Evolutionary conservation across 192 early-diverging fungal genomes (phyloP), one percentile per base, ranked within the genome.

Genomic region (Spinellus fusiger): DNA sequence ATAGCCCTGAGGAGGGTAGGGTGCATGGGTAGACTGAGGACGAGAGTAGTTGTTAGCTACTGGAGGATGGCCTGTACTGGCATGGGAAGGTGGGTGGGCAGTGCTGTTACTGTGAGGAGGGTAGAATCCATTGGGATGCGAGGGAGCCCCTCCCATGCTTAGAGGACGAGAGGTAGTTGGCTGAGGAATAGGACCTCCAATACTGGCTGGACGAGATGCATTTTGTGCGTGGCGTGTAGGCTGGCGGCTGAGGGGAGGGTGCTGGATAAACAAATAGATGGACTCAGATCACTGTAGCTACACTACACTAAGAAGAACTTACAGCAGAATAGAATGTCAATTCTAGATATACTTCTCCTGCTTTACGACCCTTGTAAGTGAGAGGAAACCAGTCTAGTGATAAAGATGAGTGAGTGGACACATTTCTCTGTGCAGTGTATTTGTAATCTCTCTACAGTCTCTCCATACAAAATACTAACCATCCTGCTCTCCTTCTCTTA

Each of bases 261-360:
- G 31, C 58, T 67, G n/a, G n/a, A n/a, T n/a, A n/a, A 54, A 23
- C 0, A n/a, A 27, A 48, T 35, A 8, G 15, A 26, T 31, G 7
- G 28, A 37, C 38, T 9, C 26, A 13, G 29, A 32, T 27, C 16
- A 53, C n/a, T 13, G 18, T 33, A 32, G 40, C 27, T 37, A 44
- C 23, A 35, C 13, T 49, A 31, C 3, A 47, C 25, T 28, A 2
- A 34, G 29, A 31, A 18, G 26, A 23, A 64, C 75, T 73, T 77
- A 78, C 79, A 26, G 74, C 65, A 3, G 76, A 66, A 56, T 81
- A 81, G 34, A 78, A 81, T 12, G 79, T 81, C 38, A 81, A 31
- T 46, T 81, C 79, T 18, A 81, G 66, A 51, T 78, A 81, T 25
- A 81, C 67, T 32, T 81, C 72, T n/a, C 79, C 79, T 7, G 79